Base-by-base conservation (phyloP, 495 filamentous ascomycete genomes). In the Bacidia gigantensis region DNA sequence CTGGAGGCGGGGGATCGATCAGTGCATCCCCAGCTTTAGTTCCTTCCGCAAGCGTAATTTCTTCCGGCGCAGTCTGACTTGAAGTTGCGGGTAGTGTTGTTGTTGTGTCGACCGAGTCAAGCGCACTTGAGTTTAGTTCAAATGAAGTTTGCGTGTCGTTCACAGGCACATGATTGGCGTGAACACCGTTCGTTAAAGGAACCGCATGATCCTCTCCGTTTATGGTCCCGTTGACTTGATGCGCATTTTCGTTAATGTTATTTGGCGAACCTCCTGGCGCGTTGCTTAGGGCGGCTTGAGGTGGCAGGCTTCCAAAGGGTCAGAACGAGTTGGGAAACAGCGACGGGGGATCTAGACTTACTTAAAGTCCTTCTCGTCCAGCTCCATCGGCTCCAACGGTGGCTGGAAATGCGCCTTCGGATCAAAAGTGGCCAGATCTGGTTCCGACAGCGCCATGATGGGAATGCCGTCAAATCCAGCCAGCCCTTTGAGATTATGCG, bases 371-470 rank as follows among this genome's bases (percentile, higher is more conserved):
- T 71, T 67, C 29, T 58, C 38, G 53, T 69, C 65, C 32, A 75
- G 47, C 47, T 71, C 65, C 67, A 71, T 69, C 57, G 66, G 64
- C 55, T 73, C 71, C 46, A 64, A 60, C 48, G 67, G 60, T 56
- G 64, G 61, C 60, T 68, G 64, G 32, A 70, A 60, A 54, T 62
- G 62, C 18, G 65, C 62, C 64, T 75, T 79, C 50, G 69, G 67
- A 55, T 73, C 69, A 39, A 72, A 63, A 52, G 68, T 57, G 56
- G 65, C 59, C 41, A 61, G 62, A 51, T 77, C 72, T 50, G 69
- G 57, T 21, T 69, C 65, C 38, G 67, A 68, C 50, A 77, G 71
- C n/a, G 74, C 69, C 76, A 81, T 79, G 49, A 7, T 44, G 41
- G 41, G 14, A 35, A 5, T 35, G 29, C 29, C 14, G 29, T 22